Evolutionary conservation across 768 basidiomycete species (phyloP).

Genomic region (Gloeopeniophorella convolvens): DNA sequence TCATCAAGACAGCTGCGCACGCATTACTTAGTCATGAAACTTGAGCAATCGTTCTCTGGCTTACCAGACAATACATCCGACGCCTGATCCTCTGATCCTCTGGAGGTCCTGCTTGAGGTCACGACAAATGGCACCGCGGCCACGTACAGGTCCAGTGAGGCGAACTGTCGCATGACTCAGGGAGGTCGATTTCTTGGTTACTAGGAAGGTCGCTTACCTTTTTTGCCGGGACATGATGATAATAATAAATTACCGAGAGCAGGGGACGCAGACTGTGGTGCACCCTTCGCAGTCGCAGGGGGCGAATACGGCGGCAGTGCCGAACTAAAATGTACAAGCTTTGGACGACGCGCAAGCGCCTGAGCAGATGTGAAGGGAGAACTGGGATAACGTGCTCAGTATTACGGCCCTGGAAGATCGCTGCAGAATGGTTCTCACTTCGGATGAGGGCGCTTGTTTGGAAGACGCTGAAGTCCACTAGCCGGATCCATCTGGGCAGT

Average conservation of each 20-base stretch:
- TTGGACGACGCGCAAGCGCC: conserved; percentile 2
- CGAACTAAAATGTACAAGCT: background rate
- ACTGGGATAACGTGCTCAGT: background rate
- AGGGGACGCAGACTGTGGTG: conserved; percentile 8
- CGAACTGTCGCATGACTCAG: conserved; percentile 41
- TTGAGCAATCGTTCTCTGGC: too few relatives aligned
- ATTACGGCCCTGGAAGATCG: background rate
- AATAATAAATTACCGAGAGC: conserved; percentile 79
- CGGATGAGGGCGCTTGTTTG: conserved; percentile 4
- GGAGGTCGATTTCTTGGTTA: background rate
- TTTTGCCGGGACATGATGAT: conserved; percentile 94
- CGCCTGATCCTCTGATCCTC: conserved; percentile 67
- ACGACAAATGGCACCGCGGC: conserved; percentile 76
- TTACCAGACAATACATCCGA: conserved; percentile 80
- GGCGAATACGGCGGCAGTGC: background rate
- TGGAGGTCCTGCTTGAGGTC: conserved; percentile 71
- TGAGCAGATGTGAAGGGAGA: background rate
- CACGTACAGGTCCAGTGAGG: conserved; percentile 66
- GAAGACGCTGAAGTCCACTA: background rate
- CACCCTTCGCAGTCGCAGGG: background rate
- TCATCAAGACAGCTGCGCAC: conserved; percentile 72
- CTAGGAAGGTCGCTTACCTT: conserved; percentile 42
- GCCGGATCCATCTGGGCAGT: background rate
- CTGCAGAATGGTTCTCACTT: background rate
- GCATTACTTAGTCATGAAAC: background rate